Evolutionary conservation across 495 filamentous ascomycete species (phyloP).

Genomic region (Friedmanniomyces endolithicus): DNA sequence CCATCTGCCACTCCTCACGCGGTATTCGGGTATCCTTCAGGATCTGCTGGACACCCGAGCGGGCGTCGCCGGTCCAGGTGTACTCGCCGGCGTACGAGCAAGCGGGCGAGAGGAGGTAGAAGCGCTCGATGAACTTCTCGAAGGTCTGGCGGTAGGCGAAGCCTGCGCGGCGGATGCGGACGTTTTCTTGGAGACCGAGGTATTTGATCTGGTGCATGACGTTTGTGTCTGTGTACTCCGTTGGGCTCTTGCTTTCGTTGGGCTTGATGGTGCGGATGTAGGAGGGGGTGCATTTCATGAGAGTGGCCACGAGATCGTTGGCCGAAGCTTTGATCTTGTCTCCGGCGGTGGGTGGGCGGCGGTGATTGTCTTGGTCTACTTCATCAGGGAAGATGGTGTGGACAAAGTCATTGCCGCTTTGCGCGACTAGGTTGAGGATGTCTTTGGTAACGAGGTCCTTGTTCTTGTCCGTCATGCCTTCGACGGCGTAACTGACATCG

Average conservation of each 20-base stretch:
- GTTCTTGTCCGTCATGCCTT: conserved; percentile 99
- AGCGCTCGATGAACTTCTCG: conserved; percentile 96
- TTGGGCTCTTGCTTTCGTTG: conserved; percentile 93
- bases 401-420: conserved; percentile 72
- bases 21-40: conserved; percentile 93
- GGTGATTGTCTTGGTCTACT: conserved; percentile 91
- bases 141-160: conserved; percentile 97
- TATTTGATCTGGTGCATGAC: conserved; percentile 99
- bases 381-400: conserved; percentile 82
- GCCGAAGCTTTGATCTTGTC: conserved; percentile 96
- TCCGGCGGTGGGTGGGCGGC: conserved; percentile 83
- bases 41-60: conserved; percentile 83
- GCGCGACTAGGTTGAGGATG: conserved; percentile 72
- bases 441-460: conserved; percentile 97
- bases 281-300: conserved; percentile 93
- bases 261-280: conserved; percentile 99
- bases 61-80: conserved; percentile 79
- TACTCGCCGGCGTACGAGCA: conserved; percentile 95
- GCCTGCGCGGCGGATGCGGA: conserved; percentile 88
- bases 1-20: conserved; percentile 90
- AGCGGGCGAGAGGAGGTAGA: conserved; percentile 88
- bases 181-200: conserved; percentile 96
- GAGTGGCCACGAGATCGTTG: conserved; percentile 84
- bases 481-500: conserved; percentile 88
- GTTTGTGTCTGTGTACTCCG: conserved; percentile 80